phyloP scores from a whole-genome alignment of 345 rosid species.

The Anastatica hierochuntica region DNA sequence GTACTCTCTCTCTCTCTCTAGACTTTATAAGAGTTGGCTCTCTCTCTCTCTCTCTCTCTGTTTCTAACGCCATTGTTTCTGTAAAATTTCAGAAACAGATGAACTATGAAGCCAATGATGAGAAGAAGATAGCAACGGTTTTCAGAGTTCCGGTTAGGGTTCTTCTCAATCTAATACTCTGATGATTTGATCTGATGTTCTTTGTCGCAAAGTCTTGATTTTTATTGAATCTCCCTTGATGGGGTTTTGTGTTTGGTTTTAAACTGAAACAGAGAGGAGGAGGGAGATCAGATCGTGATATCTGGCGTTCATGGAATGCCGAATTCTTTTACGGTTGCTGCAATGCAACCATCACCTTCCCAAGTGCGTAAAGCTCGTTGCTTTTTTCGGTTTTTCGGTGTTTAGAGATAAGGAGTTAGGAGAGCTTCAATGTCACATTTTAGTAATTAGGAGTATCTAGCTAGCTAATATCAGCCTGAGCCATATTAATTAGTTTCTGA shows the following conservation, averaged over 20 bases:
- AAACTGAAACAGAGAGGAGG: conserved; percentile 40
- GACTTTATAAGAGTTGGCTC: neutral
- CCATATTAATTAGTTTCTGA: neutral
- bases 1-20: conserved; percentile 22
- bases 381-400: neutral
- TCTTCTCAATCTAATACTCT: no score
- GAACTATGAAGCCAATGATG: conserved; percentile 20
- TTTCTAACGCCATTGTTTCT: neutral
- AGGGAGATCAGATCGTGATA: conserved; percentile 58
- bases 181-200: neutral
- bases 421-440: neutral
- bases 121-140: conserved; percentile 21
- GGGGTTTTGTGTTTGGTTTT: conserved; percentile 6
- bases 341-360: conserved; percentile 53
- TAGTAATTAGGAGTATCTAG: neutral
- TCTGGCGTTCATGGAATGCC: conserved; percentile 67
- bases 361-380: conserved; percentile 30
- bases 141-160: conserved; percentile 71
- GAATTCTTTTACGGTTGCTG: conserved; percentile 57
- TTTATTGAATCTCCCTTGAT: neutral
- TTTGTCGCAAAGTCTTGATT: conserved; percentile 10
- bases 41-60: neutral
- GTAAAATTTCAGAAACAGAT: conserved; percentile 20
- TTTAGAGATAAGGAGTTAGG: neutral
- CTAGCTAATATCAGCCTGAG: neutral